Base-by-base conservation (phyloP, 208 protist genomes). In the Acanthamoeba triangularis region DNA sequence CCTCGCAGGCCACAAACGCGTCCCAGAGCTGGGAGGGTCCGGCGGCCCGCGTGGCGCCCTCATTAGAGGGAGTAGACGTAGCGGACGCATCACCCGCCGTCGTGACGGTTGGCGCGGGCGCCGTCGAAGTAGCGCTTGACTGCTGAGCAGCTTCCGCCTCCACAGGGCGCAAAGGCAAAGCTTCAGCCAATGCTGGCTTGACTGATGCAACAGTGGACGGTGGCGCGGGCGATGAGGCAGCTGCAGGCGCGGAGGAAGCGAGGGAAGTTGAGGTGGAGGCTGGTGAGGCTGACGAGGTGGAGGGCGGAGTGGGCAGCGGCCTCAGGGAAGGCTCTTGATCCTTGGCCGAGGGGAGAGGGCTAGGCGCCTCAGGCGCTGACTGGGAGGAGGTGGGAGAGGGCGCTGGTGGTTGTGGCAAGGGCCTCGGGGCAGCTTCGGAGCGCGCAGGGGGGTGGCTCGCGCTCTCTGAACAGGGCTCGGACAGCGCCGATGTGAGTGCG, bases 21-120 rank as follows among this genome's bases (percentile, higher is more conserved):
- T 88, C 80, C 80, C 80, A 88, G n/a, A 88, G 47, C 49, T 63
- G 80, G n/a, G 80, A 88, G 10, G 80, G 80, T 25, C 14, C 13
- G 30, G 80, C 52, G 14, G 49, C 52, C 8, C 35, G 44, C 2
- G 69, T 10, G 67, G 13, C 4, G 67, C 67, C 23, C n/a, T n/a
- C 20, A 1, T 23, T n/a, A 20, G 67, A 23, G 52, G 52, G 52
- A 7, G 52, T 13, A 13, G 52, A 20, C 52, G 52, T 23, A 20
- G 16, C 52, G 52, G 52, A 11, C 41, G 41, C 41, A 47, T 47
- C 52, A 56, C 0, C 0, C 13, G 52, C 5, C 16, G 52, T 23
- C 52, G 52, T 47, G 41, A 4, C 41, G 56, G 56, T 11, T 28
- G 56, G 2, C 56, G 56, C 23, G 56, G 56, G 56, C 5, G 56